Conservation (phyloP, 768 basidiomycete genomes). For the Calocybe gangraenosa region DNA sequence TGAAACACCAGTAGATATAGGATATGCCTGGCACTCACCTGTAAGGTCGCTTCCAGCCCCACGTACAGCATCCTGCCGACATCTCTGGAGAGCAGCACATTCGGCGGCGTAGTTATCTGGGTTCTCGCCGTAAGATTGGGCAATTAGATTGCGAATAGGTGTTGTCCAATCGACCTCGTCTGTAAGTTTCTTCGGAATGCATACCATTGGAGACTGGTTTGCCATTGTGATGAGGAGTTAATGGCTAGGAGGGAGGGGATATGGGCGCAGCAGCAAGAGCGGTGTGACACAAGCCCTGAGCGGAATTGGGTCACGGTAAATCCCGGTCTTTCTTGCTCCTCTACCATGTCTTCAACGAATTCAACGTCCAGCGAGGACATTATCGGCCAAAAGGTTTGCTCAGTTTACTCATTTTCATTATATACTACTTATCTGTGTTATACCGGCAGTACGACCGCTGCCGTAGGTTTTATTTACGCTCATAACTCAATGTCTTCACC, state of each 20-base stretch:
- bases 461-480: slow-evolving; percentile 46
- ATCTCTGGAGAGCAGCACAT: slow-evolving; percentile 80
- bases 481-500: no score
- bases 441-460: slow-evolving; percentile 75
- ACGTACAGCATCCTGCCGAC: slow-evolving; percentile 92
- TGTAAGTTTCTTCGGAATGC: slow-evolving; percentile 92
- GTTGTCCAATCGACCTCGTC: slow-evolving; percentile 96
- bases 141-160: slow-evolving; percentile 80
- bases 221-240: slow-evolving; percentile 44
- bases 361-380: slow-evolving; percentile 85
- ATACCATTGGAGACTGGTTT: slow-evolving; percentile 82
- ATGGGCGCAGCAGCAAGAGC: no score
- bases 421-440: slow-evolving; percentile 13
- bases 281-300: no score
- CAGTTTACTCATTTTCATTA: slow-evolving; percentile 1
- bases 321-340: slow-evolving; percentile 22
- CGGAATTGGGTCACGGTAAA: slow-evolving; percentile 22
- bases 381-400: slow-evolving; percentile 80
- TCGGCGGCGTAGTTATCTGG: slow-evolving; percentile 87
- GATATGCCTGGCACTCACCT: slow-evolving; percentile 38
- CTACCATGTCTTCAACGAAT: slow-evolving; percentile 51
- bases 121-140: slow-evolving; percentile 89
- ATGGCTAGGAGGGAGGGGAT: not conserved
- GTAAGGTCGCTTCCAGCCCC: slow-evolving; percentile 95
- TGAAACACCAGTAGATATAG: not conserved